These are phyloP conservation scores for Hypoxylon sp. DNA, from an alignment of 2,329 filamentous ascomycete genomes.

Conservation along the genomic window DNA sequence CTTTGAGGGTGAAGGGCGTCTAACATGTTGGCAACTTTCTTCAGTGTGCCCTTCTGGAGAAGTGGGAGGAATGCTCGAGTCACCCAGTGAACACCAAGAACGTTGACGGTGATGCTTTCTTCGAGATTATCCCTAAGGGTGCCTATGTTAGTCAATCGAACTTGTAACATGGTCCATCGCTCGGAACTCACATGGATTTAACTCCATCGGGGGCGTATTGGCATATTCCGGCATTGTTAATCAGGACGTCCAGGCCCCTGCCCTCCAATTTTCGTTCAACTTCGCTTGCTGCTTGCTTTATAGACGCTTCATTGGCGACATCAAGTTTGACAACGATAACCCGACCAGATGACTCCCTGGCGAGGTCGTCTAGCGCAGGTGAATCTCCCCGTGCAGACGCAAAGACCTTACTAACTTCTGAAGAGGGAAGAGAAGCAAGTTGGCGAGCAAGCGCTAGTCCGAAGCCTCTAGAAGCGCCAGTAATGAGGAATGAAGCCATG, in stretches of 20 bases:
- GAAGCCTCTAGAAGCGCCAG: conserved; percentile 54
- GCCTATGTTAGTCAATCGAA: neutral
- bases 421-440: conserved; percentile 39
- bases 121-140: conserved; percentile 45
- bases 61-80: conserved; percentile 57
- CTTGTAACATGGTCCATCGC: neutral
- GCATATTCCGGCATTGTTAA: conserved; percentile 56
- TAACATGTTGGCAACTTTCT: conserved; percentile 59
- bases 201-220: conserved; percentile 30
- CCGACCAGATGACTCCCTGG: conserved; percentile 51
- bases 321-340: conserved; percentile 55
- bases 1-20: neutral
- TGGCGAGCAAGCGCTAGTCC: conserved; percentile 53
- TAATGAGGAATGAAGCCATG: conserved; percentile 56
- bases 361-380: conserved; percentile 53
- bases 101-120: conserved; percentile 50
- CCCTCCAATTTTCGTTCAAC: conserved; percentile 53
- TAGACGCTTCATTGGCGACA: conserved; percentile 52
- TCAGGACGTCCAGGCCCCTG: conserved; percentile 59
- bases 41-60: conserved; percentile 54
- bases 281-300: conserved; percentile 51
- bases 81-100: conserved; percentile 53
- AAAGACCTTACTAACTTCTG: conserved; percentile 54
- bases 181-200: conserved; percentile 22
- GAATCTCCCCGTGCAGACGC: conserved; percentile 56